Base-by-base conservation (phyloP, 2,329 filamentous ascomycete genomes). In the Alternaria gansuensis region DNA sequence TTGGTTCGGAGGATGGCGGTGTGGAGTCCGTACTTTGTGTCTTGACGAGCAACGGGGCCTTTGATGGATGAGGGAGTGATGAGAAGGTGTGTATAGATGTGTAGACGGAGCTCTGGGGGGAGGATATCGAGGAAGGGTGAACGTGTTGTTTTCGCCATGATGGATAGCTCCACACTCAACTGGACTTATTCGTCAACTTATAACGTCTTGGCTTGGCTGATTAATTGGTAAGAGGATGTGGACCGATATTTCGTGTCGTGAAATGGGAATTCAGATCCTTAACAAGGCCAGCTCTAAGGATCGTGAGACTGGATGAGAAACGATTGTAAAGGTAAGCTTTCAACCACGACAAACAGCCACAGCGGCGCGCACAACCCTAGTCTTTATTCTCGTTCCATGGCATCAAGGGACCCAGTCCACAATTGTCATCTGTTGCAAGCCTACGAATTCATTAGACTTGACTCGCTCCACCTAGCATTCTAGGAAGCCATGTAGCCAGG, bases 1-100 rank as follows among this genome's bases (percentile, higher is more conserved):
- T 73, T 79, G 23, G 68, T 69, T 14, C 75, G 68, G 3, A 81
- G 71, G 44, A 82, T 73, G 33, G 64, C 63, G 5, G 78, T 75
- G 29, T 75, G 69, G 3, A 74, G 64, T n/a, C 66, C 62, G 62
- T 76, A 77, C 54, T 64, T 64, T 41, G 68, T 58, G 26, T 45
- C 57, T n/a, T 59, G 59, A 5, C 69, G 64, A 3, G 67, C 65
- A 6, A 57, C 43, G 17, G 49, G 44, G 34, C 73, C 72, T 53
- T 66, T 63, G 24, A 77, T 41, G 3, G 71, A 65, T 4, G 51
- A 10, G 1, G 57, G 33, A 2, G 63, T 40, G 24, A 72, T 62
- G 40, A 76, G 62, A 29, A 77, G 67, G 52, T 71, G 48, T 14
- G 69, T 64, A 58, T 76, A 76, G 17, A 76, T 68, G 24, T 59